Evolutionary conservation across 2,329 filamentous ascomycete species (phyloP).

Genomic region (Malbranchea cinnamomea): DNA sequence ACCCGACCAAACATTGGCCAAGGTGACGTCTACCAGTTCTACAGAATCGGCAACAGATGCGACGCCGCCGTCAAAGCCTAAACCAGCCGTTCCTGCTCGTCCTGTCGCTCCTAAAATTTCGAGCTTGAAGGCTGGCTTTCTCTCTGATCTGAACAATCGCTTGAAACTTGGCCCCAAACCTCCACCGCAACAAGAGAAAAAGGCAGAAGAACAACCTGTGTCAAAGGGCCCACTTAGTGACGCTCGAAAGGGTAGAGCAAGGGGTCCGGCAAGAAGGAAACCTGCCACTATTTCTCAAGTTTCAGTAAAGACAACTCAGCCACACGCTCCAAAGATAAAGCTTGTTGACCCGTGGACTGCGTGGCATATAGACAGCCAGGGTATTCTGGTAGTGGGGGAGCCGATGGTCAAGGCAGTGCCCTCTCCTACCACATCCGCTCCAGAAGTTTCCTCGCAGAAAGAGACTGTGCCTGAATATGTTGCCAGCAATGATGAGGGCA

Average conservation of each 20-base stretch:
- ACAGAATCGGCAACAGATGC: constrained; percentile 18
- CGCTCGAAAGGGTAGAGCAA: constrained; percentile 77
- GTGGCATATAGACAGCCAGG: constrained; percentile 23
- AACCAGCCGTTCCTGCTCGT: constrained; percentile 67
- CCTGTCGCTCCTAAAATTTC: constrained; percentile 78
- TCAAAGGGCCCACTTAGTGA: constrained; percentile 72
- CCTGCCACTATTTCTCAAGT: constrained; percentile 29
- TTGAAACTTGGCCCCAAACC: constrained; percentile 70
- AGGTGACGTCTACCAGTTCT: constrained; percentile 24
- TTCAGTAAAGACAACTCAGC: constrained; percentile 10
- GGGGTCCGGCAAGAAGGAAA: constrained; percentile 68
- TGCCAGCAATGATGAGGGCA: not conserved
- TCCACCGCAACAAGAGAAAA: constrained; percentile 57
- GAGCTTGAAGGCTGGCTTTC: constrained; percentile 76
- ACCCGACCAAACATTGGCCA: constrained; percentile 20
- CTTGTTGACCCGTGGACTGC: constrained; percentile 27
- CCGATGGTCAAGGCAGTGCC: constrained; percentile 1
- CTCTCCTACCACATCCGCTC: too few relatives aligned
- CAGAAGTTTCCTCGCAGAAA: too few relatives aligned
- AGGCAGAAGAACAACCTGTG: constrained; percentile 42
- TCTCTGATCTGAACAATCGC: constrained; percentile 84
- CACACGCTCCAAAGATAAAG: constrained; percentile 21
- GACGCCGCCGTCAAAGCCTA: constrained; percentile 46
- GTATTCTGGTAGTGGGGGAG: constrained; percentile 16
- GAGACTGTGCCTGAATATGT: too few relatives aligned